Evolutionary conservation across 2,329 filamentous ascomycete genomes (phyloP), one percentile per base, ranked within the genome.

Genomic region (Talaromyces islandicus): DNA sequence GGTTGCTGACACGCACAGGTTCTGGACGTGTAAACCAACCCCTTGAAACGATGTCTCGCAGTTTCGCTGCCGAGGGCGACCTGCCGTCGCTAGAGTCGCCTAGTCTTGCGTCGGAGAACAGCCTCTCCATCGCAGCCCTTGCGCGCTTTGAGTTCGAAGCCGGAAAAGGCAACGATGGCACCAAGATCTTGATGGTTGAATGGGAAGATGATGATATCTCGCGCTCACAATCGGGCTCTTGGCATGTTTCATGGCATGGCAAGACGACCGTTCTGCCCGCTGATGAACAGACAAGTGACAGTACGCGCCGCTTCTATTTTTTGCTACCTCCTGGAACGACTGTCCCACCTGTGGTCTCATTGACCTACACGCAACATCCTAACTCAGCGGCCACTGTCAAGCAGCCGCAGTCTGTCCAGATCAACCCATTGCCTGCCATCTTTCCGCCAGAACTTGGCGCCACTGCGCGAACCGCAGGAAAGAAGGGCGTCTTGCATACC

Each of bases 181-280:
- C 91, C 64, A 96, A 96, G 78, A 88, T 96, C 64, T 79, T 96
- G 67, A 94, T 96, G 91, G 88, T 96, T 43, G 91, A 96, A 73
- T 96, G 92, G 92, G 86, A 90, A 71, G 85, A 88, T 57, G 82
- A 83, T 65, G 77, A 81, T 61, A 73, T 77, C 48, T 80, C 77
- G 2, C 74, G 78, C 11, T 64, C 80, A 17, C 70, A 69, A 0
- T n/a, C n/a, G n/a, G 83, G 81, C 2, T 82, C 82, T 62, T 96
- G 91, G 91, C 84, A 89, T 61, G 87, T 96, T 21, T 88, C 85
- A 1, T 96, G 92, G 91, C 85, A 92, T 48, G 89, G 90, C 51
- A 95, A 94, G 73, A 85, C 82, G 29, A 86, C 86, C 0, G 84
- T 90, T 19, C 78, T 94, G 24, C 85, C 87, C 11, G 83, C 88